Conservation (phyloP, 495 filamentous ascomycete genomes). For the Penicillium tannophilum region DNA sequence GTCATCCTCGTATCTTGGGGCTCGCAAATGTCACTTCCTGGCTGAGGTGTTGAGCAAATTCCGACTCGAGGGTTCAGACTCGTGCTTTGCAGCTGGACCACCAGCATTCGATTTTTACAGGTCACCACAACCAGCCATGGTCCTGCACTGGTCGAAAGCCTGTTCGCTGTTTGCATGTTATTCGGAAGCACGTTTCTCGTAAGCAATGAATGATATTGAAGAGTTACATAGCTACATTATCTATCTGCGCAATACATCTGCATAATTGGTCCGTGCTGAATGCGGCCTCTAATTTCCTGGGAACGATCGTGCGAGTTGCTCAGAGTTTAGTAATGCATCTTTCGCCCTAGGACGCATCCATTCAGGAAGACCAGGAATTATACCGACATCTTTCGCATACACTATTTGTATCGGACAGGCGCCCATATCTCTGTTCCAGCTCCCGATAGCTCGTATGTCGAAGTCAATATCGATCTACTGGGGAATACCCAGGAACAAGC, state of each 20-base stretch:
- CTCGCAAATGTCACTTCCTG: slow-evolving; percentile 33
- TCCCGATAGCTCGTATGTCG: not conserved
- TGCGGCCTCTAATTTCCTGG: slow-evolving; percentile 12
- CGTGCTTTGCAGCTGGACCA: not conserved
- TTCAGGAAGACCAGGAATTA: slow-evolving; percentile 13
- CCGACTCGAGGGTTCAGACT: not conserved
- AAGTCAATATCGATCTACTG: not conserved
- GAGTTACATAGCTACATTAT: too few species aligned
- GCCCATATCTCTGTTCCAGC: slow-evolving; percentile 13
- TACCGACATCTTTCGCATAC: slow-evolving; percentile 18
- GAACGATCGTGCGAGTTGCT: slow-evolving; percentile 14
- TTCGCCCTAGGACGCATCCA: slow-evolving; percentile 4
- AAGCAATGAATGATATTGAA: too few species aligned
- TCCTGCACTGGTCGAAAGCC: too few species aligned
- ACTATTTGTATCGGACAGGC: slow-evolving; percentile 14
- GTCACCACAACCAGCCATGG: slow-evolving; percentile 5
- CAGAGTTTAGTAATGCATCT: slow-evolving; percentile 18
- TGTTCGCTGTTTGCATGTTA: too few species aligned
- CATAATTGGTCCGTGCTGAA: too few species aligned
- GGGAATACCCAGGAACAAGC: slow-evolving; percentile 13
- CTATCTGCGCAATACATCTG: slow-evolving; percentile 22
- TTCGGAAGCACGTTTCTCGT: too few species aligned
- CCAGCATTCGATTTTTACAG: not conserved
- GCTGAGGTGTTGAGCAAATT: slow-evolving; percentile 12
- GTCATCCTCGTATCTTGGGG: slow-evolving; percentile 34